Evolutionary conservation across 192 early-diverging fungal species (phyloP), one percentile per base, ranked within the genome.

Genomic region (Entomortierella parvispora): DNA sequence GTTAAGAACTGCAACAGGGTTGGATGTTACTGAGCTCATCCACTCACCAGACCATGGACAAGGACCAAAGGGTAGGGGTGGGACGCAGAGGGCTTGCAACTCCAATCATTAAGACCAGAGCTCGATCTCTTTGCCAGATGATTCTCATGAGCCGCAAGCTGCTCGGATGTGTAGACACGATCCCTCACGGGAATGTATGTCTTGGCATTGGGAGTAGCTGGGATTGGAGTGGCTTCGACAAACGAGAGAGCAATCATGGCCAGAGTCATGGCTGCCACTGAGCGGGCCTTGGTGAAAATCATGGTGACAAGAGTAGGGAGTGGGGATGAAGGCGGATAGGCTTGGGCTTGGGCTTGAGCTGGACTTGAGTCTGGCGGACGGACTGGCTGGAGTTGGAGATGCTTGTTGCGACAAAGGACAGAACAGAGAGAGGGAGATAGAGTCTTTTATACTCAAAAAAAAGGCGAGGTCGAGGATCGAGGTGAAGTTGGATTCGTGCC

Each of bases 211-310:
- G 32, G 29, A 31, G 40, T 7, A 40, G 22, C 61, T 4, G 66
- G 61, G 28, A 76, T 62, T 15, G 71, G 71, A 42, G 71, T 48
- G 34, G 71, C 71, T 31, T 67, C 65, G 56, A 76, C 71, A n/a
- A 59, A 37, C 25, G 44, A 34, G 25, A 52, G 49, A 4, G 65
- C 55, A 28, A 76, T 61, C 8, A 58, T 48, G 29, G 49, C 62
- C 55, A 76, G 23, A 7, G 65, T 46, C 37, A 67, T 50, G 52
- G 71, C 71, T 31, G 53, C 71, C 28, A 53, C n/a, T 23, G 58
- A 44, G 7, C 66, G 32, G 15, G 58, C 42, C 58, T 76, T 76
- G 58, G 55, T 40, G 45, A 76, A 54, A 23, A 40, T 9, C 71
- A 76, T 76, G n/a, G 10, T 23, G 53, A 44, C 18, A 46, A 44